These are phyloP conservation scores for Neurospora sp. DNA, from an alignment of 2,329 filamentous ascomycete species.

Conservation along the genomic window DNA sequence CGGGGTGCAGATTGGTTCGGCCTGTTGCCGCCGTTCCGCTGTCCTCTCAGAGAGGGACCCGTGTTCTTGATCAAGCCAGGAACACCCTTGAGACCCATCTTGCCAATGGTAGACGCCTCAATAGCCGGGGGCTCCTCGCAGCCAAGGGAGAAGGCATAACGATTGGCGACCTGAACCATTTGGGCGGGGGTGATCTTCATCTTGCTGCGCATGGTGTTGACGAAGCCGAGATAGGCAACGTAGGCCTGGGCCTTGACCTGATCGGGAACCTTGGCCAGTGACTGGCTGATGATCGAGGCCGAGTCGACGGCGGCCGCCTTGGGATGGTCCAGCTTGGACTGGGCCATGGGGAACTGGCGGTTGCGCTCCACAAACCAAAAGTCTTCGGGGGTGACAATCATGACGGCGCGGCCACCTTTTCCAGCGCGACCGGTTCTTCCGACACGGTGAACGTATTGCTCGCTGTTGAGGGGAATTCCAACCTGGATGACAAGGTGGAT, in stretches of 20 bases:
- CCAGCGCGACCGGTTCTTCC: constrained; percentile 30
- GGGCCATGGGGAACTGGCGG: constrained; percentile 18
- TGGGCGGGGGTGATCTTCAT: constrained; percentile 7
- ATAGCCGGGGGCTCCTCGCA: constrained; percentile 37
- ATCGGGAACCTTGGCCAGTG: constrained; percentile 14
- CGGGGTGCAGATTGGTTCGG: neutral
- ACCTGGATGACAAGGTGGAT: constrained; percentile 55
- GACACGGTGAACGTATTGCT: constrained; percentile 53
- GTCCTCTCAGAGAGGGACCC: neutral
- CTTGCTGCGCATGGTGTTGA: constrained; percentile 27
- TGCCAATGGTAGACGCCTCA: constrained; percentile 36
- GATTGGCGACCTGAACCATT: constrained; percentile 42
- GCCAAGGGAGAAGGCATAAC: constrained; percentile 39
- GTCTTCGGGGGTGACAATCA: constrained; percentile 18
- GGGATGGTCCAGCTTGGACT: constrained; percentile 13
- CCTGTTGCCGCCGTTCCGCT: neutral
- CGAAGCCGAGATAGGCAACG: constrained; percentile 21
- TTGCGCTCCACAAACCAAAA: constrained; percentile 17
- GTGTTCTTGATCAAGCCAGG: constrained; percentile 30
- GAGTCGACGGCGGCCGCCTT: constrained; percentile 12
- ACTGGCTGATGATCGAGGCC: constrained; percentile 11
- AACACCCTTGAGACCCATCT: constrained; percentile 48
- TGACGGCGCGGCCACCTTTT: constrained; percentile 18
- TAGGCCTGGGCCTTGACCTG: constrained; percentile 16
- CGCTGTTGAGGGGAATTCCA: constrained; percentile 40